These are phyloP conservation scores for Penicillium herquei DNA, from an alignment of 495 filamentous ascomycete species.

Conservation along the genomic window DNA sequence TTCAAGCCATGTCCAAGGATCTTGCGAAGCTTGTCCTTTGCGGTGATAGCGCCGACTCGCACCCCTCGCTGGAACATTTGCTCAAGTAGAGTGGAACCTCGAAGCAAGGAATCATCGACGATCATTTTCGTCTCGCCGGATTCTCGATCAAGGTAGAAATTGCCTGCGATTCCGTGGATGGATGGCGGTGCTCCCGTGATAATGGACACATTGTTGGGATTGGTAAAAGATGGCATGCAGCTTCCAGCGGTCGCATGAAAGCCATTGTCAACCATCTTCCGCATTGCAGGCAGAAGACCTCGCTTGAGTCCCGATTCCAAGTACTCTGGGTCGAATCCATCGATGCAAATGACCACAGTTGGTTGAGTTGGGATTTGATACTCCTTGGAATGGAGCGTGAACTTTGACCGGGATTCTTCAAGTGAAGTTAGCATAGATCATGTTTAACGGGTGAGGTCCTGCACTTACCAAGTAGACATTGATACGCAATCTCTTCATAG, in stretches of 20 bases:
- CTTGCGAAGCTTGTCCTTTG: conserved; percentile 37
- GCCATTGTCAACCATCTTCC: conserved; percentile 22
- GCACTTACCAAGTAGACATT: conserved; percentile 21
- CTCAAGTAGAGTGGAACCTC: conserved; percentile 34
- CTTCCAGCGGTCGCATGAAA: conserved; percentile 32
- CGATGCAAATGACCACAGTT: conserved; percentile 35
- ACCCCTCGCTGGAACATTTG: conserved; percentile 32
- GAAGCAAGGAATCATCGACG: conserved; percentile 28
- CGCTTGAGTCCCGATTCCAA: conserved; percentile 23
- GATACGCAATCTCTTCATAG: conserved; percentile 21
- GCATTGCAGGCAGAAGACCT: conserved; percentile 30
- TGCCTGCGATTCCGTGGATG: conserved; percentile 34
- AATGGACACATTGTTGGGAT: conserved; percentile 36
- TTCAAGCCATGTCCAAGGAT: conserved; percentile 33
- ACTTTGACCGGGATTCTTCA: conserved; percentile 18
- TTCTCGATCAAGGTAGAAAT: conserved; percentile 35
- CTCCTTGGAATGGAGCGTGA: conserved; percentile 19
- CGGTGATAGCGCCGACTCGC: conserved; percentile 36
- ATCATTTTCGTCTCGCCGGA: conserved; percentile 36
- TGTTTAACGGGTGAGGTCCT: background rate
- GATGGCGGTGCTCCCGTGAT: conserved; percentile 33
- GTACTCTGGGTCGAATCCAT: conserved; percentile 39
- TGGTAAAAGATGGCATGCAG: conserved; percentile 39
- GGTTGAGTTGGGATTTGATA: conserved; percentile 22
- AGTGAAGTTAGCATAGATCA: background rate